Conservation (phyloP, 768 basidiomycete genomes). For the Naganishia randhawae region DNA sequence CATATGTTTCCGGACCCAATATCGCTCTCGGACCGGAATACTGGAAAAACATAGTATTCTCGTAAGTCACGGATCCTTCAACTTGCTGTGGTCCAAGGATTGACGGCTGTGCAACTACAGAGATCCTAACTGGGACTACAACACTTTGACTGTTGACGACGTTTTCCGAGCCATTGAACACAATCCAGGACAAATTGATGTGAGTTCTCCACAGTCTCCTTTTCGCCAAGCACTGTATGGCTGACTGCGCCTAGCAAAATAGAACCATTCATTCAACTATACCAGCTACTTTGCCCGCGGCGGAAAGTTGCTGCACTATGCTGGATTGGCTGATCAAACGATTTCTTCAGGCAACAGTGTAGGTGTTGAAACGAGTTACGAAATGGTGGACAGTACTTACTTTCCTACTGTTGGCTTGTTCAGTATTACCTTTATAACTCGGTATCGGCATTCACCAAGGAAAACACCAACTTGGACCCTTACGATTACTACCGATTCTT, state of each 20-base stretch:
- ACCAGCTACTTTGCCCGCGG: slow-evolving; percentile 37
- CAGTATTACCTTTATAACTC: slow-evolving; percentile 36
- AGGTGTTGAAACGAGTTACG: not conserved
- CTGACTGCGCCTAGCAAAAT: not conserved
- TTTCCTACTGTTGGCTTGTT: not conserved
- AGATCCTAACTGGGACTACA: slow-evolving; percentile 27
- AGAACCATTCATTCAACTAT: slow-evolving; percentile 31
- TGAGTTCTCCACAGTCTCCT: not conserved
- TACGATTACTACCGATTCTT: slow-evolving; percentile 51
- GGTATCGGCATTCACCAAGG: slow-evolving; percentile 34
- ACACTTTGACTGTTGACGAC: slow-evolving; percentile 15
- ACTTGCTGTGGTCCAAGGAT: not conserved
- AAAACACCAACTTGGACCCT: slow-evolving; percentile 33
- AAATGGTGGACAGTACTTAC: not conserved
- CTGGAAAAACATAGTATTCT: slow-evolving; percentile 44
- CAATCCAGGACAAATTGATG: slow-evolving; percentile 25
- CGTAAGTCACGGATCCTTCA: slow-evolving; percentile 32
- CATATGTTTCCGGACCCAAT: slow-evolving; percentile 3
- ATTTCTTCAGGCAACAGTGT: slow-evolving; percentile 46
- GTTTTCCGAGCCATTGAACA: slow-evolving; percentile 10
- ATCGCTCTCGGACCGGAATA: slow-evolving; percentile 24
- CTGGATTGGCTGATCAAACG: slow-evolving; percentile 40
- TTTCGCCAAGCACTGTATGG: not conserved
- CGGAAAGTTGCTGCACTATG: slow-evolving; percentile 44
- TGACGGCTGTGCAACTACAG: not conserved